Conservation (phyloP, 805 yeast genomes). For the Ascoidea rubescens region DNA sequence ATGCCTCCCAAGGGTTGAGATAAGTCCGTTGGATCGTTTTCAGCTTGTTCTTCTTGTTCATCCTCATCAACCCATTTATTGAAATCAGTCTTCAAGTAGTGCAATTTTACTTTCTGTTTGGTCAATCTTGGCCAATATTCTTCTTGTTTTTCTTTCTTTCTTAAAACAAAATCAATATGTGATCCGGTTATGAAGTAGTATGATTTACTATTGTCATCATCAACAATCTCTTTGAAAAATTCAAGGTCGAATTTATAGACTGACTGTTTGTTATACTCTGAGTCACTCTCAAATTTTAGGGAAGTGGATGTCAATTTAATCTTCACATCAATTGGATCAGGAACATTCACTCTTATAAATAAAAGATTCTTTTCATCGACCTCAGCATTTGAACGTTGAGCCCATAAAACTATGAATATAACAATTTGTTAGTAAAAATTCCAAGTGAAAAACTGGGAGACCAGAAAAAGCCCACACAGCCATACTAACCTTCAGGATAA, state of each 20-base stretch:
- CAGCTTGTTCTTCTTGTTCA: slow-evolving; percentile 63
- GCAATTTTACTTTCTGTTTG: slow-evolving; percentile 69
- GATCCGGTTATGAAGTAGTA: slow-evolving; percentile 47
- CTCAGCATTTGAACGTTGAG: slow-evolving; percentile 79
- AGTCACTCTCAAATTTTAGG: slow-evolving; percentile 39
- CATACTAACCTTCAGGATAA: slow-evolving; percentile 7
- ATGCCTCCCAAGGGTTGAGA: slow-evolving; percentile 17
- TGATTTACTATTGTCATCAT: slow-evolving; percentile 38
- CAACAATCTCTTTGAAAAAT: slow-evolving; percentile 62
- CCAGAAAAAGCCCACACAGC: not conserved
- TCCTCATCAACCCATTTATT: slow-evolving; percentile 99
- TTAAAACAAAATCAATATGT: slow-evolving; percentile 43
- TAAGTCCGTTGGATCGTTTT: slow-evolving; percentile 25
- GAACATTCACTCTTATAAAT: slow-evolving; percentile 57
- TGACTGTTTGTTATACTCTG: slow-evolving; percentile 25
- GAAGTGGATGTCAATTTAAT: slow-evolving; percentile 43
- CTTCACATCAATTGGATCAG: slow-evolving; percentile 52
- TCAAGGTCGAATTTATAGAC: slow-evolving; percentile 56
- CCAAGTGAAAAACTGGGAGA: not conserved
- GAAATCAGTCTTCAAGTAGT: slow-evolving; percentile 83
- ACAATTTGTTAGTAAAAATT: slow-evolving; percentile 2
- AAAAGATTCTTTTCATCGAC: slow-evolving; percentile 64
- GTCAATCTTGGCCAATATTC: slow-evolving; percentile 96
- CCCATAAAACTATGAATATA: slow-evolving; percentile 69
- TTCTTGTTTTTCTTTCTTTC: slow-evolving; percentile 51